Conservation (phyloP, 805 yeast genomes). For the Pichia paraexigua region DNA sequence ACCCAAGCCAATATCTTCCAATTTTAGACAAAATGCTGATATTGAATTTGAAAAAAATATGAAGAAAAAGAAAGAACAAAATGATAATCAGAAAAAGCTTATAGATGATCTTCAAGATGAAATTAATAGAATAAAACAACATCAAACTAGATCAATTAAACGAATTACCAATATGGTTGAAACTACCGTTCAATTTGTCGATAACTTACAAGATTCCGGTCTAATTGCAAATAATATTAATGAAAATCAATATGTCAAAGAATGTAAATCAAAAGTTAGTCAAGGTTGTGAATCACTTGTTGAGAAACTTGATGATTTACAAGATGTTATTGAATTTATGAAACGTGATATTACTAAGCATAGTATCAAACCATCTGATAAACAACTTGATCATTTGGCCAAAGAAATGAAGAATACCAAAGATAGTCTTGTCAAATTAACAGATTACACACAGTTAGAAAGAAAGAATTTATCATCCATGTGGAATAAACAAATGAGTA, state of each 20-base stretch:
- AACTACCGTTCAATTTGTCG: slow-evolving; percentile 37
- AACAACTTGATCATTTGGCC: slow-evolving; percentile 58
- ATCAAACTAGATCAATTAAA: slow-evolving; percentile 37
- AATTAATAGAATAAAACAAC: slow-evolving; percentile 48
- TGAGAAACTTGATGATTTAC: slow-evolving; percentile 81
- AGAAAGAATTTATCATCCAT: slow-evolving; percentile 81
- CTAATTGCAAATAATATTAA: background rate
- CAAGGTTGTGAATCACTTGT: slow-evolving; percentile 68
- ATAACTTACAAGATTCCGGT: slow-evolving; percentile 38
- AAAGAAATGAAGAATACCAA: slow-evolving; percentile 60
- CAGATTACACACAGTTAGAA: slow-evolving; percentile 57
- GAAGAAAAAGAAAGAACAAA: slow-evolving; percentile 8
- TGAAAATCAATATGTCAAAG: slow-evolving; percentile 52
- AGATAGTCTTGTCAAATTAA: slow-evolving; percentile 42
- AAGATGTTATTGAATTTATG: slow-evolving; percentile 82
- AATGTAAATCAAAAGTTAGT: slow-evolving; percentile 64
- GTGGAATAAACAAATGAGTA: slow-evolving; percentile 88
- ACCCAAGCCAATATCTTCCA: slow-evolving; percentile 1
- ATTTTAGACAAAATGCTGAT: background rate
- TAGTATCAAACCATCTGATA: slow-evolving; percentile 72
- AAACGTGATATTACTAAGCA: slow-evolving; percentile 88
- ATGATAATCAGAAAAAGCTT: slow-evolving; percentile 20
- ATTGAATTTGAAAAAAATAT: slow-evolving; percentile 9
- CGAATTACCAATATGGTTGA: slow-evolving; percentile 29
- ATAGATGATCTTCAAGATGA: slow-evolving; percentile 48